phyloP scores from a whole-genome alignment of 225 moss, liverwort and hornwort species.

The Marchantia paleacea region DNA sequence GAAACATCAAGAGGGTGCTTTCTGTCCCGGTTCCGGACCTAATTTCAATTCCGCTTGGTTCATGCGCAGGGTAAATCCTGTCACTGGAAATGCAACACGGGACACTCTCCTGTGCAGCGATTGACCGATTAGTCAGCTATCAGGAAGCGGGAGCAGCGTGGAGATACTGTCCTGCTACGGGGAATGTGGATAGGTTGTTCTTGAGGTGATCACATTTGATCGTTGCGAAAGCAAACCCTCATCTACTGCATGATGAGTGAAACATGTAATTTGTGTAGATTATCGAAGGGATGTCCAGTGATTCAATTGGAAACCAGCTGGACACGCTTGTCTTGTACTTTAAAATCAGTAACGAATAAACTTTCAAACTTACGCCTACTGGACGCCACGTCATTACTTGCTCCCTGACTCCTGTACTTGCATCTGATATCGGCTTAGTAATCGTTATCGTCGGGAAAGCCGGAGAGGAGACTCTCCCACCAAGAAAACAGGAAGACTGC shows the following conservation, averaged over 20 bases:
- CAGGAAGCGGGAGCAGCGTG: neutral
- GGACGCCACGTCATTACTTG: too few species aligned
- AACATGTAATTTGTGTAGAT: conserved; percentile 5
- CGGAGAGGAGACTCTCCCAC: too few species aligned
- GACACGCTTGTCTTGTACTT: neutral
- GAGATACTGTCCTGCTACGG: neutral
- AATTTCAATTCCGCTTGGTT: neutral
- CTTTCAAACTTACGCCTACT: neutral
- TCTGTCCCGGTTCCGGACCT: neutral
- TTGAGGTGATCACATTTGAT: neutral
- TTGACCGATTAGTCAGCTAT: neutral
- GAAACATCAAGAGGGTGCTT: neutral
- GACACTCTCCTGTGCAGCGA: conserved; percentile 84
- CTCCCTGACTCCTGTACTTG: too few species aligned
- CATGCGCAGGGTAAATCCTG: conserved; percentile 64
- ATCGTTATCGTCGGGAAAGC: too few species aligned
- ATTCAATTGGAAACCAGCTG: neutral
- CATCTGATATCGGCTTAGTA: too few species aligned
- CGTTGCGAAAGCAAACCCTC: neutral
- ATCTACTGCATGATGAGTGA: neutral
- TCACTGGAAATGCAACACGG: conserved; percentile 82
- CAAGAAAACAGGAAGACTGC: too few species aligned
- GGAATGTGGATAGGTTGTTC: neutral
- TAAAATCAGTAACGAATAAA: neutral
- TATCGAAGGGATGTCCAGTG: neutral